These are phyloP conservation scores for Protomyces inouyei DNA, from an alignment of 1,139 yeast genomes.

Conservation along the genomic window DNA sequence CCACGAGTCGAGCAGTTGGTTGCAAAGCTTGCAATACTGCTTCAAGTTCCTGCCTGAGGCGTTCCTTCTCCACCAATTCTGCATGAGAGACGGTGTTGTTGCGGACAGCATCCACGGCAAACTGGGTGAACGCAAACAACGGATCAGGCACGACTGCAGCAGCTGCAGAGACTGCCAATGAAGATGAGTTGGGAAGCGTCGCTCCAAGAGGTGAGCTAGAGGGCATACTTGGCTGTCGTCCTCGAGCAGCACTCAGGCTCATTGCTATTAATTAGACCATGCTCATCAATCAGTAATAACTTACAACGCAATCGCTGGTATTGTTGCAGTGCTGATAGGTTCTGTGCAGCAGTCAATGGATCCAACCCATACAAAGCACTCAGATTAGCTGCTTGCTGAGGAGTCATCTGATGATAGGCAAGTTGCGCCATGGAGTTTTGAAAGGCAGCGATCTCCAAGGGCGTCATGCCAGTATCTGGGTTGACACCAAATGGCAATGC, in stretches of 20 bases:
- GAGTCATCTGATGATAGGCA: not conserved
- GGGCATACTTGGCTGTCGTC: not conserved
- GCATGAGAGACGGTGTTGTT: conserved; percentile 6
- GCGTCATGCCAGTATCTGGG: not conserved
- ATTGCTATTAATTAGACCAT: not conserved
- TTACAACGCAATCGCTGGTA: not conserved
- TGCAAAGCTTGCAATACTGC: conserved; percentile 8
- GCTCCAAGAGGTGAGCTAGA: not conserved
- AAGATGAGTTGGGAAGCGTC: not conserved
- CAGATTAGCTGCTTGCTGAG: not conserved
- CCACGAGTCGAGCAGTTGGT: conserved; percentile 16
- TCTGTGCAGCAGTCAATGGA: not conserved
- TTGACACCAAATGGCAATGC: not conserved
- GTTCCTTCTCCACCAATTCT: conserved; percentile 17
- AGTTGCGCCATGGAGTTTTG: not conserved
- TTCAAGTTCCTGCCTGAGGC: conserved; percentile 18
- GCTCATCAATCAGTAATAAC: not conserved
- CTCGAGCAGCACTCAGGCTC: not conserved
- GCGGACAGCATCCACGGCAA: conserved; percentile 14
- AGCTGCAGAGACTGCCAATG: not conserved
- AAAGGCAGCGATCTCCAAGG: not conserved
- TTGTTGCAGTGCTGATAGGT: not conserved
- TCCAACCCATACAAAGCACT: not conserved
- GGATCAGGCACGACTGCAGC: conserved; percentile 1
- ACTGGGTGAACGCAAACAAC: conserved; percentile 3